These are phyloP conservation scores for Stentor roeselii DNA, from an alignment of 73 alveolate genomes.

Conservation along the genomic window DNA sequence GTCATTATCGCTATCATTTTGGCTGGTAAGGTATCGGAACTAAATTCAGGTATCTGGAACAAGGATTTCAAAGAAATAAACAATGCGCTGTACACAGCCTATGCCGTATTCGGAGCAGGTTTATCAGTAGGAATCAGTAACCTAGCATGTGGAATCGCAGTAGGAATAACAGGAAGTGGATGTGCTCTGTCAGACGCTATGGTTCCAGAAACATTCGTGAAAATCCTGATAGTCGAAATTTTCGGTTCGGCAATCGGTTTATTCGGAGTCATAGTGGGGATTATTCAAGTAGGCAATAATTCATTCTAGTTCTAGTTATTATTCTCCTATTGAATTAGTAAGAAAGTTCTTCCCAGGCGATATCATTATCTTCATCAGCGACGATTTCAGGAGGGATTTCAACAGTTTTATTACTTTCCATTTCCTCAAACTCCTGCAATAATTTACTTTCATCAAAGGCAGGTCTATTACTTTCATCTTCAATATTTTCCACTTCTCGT, in stretches of 20 bases:
- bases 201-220: conserved; percentile 96
- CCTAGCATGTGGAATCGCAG: conserved; percentile 97
- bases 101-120: conserved; percentile 93
- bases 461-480: conserved; percentile 52
- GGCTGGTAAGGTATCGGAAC: conserved; percentile 76
- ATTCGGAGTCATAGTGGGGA: conserved; percentile 94
- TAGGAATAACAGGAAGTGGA: conserved; percentile 98
- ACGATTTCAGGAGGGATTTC: conserved; percentile 71
- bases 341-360: conserved; percentile 26
- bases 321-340: no score
- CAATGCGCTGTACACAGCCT: conserved; percentile 67
- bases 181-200: conserved; percentile 98
- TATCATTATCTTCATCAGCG: conserved; percentile 50
- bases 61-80: conserved; percentile 4
- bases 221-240: conserved; percentile 96
- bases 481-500: conserved; percentile 36
- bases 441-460: conserved; percentile 59
- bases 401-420: conserved; percentile 52
- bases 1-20: conserved; percentile 97
- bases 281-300: conserved; percentile 81
- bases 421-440: conserved; percentile 52
- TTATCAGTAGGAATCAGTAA: conserved; percentile 97
- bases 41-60: conserved; percentile 6
- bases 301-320: no score
- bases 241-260: conserved; percentile 95